Evolutionary conservation across 2,329 filamentous ascomycete genomes (phyloP), one percentile per base, ranked within the genome.

Genomic region (Dactylella cylindrospora): DNA sequence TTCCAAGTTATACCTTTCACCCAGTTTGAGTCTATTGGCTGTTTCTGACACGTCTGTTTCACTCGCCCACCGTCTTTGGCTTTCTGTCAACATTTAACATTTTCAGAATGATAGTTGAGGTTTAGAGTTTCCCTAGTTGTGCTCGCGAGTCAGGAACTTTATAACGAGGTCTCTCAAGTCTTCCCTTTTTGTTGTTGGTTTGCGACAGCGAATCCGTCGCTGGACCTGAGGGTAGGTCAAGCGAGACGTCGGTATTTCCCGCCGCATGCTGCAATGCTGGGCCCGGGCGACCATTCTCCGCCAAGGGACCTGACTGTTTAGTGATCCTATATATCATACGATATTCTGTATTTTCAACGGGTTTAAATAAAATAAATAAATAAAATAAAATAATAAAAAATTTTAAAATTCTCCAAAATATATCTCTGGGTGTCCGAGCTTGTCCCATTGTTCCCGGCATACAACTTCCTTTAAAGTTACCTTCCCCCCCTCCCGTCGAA

Each of bases 61-160:
- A 62, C 36, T 62, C 44, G 35, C 43, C 50, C 43, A 39, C 57
- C 35, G 28, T 13, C 17, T 44, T 43, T n/a, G n/a, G 26, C 40
- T 49, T 43, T 38, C 26, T 10, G 12, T 23, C 23, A 23, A 7
- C 17, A n/a, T 19, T 43, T 12, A n/a, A n/a, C n/a, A n/a, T n/a
- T n/a, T n/a, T n/a, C n/a, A n/a, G n/a, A n/a, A n/a, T n/a, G n/a
- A n/a, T n/a, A 25, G 44, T 46, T 23, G 36, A 32, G 32, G 31
- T 54, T 62, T 50, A 44, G 35, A 40, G 15, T 49, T 53, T 40
- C 36, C 40, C 41, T n/a, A n/a, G n/a, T n/a, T n/a, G n/a, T n/a
- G n/a, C n/a, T 47, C 41, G 29, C 55, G 47, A 62, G 57, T 54
- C 57, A 62, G 57, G 49, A 62, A 62, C 49, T 50, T 54, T 62